Evolutionary conservation across 139 green algal species (phyloP).

Genomic region (Spirogloea muscicola): DNA sequence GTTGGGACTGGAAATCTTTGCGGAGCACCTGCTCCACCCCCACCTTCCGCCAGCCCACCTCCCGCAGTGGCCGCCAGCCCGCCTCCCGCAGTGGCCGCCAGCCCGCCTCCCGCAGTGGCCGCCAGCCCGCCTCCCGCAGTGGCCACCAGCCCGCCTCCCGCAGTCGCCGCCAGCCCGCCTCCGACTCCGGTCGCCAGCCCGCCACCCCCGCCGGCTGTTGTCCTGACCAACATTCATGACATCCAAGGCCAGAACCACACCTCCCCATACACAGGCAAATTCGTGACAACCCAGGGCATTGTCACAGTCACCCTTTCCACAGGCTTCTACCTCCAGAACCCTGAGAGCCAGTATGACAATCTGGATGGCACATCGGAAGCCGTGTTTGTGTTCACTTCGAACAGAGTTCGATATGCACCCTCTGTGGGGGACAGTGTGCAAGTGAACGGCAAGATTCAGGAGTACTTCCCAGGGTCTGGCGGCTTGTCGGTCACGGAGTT

Average conservation of each 20-base stretch:
- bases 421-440: background rate
- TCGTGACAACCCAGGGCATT: background rate
- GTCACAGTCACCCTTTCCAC: background rate
- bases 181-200: no score
- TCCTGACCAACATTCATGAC: background rate
- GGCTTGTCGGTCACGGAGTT: background rate
- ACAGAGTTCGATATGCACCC: background rate
- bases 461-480: constrained; percentile 6
- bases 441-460: background rate
- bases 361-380: background rate
- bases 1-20: no score
- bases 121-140: no score
- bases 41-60: no score
- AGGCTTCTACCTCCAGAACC: background rate
- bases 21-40: no score
- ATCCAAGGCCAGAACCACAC: constrained; percentile 4
- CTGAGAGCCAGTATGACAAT: background rate
- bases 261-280: background rate
- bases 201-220: no score
- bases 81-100: no score
- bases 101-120: no score
- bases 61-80: no score
- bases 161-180: no score
- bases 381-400: background rate
- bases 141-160: no score